These are phyloP conservation scores for Xylariaceae sp. DNA, from an alignment of 2,329 filamentous ascomycete genomes.

Conservation along the genomic window DNA sequence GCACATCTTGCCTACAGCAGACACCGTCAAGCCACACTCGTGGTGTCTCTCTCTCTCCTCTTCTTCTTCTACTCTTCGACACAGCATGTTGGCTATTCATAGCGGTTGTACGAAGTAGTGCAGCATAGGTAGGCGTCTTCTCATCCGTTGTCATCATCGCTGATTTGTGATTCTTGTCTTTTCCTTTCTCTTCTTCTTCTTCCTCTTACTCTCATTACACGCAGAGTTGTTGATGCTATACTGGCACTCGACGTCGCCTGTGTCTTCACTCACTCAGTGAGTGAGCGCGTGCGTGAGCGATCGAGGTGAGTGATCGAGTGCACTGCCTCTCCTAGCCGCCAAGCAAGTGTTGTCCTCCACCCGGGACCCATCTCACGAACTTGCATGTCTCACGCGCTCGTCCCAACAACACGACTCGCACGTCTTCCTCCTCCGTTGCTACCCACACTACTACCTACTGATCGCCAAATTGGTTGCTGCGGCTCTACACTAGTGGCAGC, in stretches of 20 bases:
- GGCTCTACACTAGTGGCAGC: constrained; percentile 35
- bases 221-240: neutral
- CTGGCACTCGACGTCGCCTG: neutral
- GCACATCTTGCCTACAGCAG: constrained; percentile 21
- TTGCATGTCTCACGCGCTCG: constrained; percentile 16
- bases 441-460: constrained; percentile 13
- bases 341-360: constrained; percentile 3
- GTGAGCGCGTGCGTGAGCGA: neutral
- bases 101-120: neutral
- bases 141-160: neutral
- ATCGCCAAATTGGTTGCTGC: constrained; percentile 29
- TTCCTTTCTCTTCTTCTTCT: neutral
- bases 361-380: constrained; percentile 11
- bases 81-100: neutral
- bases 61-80: constrained; percentile 7
- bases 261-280: constrained; percentile 6
- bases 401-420: constrained; percentile 4
- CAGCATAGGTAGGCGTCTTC: neutral
- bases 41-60: constrained; percentile 6
- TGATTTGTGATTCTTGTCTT: neutral
- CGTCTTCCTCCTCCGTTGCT: constrained; percentile 6
- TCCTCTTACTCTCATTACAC: neutral
- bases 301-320: neutral
- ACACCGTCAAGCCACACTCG: constrained; percentile 6
- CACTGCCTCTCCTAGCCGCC: neutral